These are phyloP conservation scores for Dalechampia spathulata DNA, from an alignment of 441 rosid species.

Conservation along the genomic window DNA sequence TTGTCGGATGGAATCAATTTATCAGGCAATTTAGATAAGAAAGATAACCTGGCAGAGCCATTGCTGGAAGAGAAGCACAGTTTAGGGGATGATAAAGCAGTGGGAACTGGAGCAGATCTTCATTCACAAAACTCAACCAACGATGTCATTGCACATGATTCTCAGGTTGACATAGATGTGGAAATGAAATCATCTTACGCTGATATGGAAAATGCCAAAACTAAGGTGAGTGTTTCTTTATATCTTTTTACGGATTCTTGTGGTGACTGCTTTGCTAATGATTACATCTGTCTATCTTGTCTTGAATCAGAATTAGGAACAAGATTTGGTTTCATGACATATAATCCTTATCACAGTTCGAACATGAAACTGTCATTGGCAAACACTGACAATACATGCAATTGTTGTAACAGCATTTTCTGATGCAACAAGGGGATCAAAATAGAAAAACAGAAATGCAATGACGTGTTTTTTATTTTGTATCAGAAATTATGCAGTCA, in stretches of 20 bases:
- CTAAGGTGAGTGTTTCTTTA: conserved; percentile 21
- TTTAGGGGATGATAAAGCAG: conserved; percentile 21
- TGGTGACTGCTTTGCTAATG: background rate
- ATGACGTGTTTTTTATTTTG: background rate
- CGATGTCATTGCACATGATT: conserved; percentile 8
- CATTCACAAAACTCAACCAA: conserved; percentile 17
- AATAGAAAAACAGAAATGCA: background rate
- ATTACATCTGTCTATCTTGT: background rate
- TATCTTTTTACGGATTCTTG: background rate
- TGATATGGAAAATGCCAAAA: conserved; percentile 22
- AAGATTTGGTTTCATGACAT: background rate
- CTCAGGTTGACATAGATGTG: conserved; percentile 18
- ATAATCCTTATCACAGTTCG: too few species aligned
- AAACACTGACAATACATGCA: conserved; percentile 1
- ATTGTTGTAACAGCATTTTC: background rate
- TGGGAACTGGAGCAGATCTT: conserved; percentile 21
- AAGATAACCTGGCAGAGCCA: conserved; percentile 7
- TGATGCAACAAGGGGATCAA: background rate
- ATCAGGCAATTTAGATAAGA: conserved; percentile 20
- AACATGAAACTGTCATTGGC: too few species aligned
- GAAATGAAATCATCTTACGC: conserved; percentile 15
- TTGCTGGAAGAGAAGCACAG: conserved; percentile 13
- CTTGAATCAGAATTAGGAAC: background rate
- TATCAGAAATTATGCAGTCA: too few species aligned
- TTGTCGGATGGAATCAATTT: conserved; percentile 14